phyloP scores from a whole-genome alignment of 768 basidiomycete genomes.

The Suillus lakei region DNA sequence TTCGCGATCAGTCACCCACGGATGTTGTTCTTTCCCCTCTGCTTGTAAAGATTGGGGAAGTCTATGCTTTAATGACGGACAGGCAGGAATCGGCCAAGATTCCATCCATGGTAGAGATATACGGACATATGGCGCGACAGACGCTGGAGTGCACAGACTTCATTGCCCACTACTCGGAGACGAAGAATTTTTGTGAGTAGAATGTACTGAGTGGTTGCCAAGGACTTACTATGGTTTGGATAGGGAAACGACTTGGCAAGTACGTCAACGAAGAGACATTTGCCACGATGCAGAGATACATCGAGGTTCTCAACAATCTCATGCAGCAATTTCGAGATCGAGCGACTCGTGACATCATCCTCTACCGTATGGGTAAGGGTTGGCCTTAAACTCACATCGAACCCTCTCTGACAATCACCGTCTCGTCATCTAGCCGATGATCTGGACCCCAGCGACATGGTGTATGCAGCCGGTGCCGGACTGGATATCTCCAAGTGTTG shows the following conservation, averaged over 20 bases:
- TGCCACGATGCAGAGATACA: background rate
- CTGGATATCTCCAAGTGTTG: constrained; percentile 11
- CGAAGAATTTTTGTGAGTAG: constrained; percentile 25
- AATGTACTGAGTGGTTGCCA: background rate
- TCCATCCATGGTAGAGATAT: background rate
- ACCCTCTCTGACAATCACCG: background rate
- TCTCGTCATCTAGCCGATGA: background rate
- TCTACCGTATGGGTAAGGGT: background rate
- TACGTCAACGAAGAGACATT: background rate
- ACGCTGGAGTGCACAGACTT: constrained; percentile 32
- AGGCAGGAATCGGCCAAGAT: background rate
- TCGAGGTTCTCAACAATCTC: background rate
- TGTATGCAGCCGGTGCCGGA: background rate
- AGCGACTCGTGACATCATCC: background rate
- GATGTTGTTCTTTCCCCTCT: background rate
- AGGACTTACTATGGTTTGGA: background rate
- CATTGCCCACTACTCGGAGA: constrained; percentile 30
- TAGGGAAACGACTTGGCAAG: constrained; percentile 8
- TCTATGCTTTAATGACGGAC: constrained; percentile 3
- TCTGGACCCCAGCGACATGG: background rate
- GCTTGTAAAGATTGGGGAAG: background rate
- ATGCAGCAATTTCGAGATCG: constrained; percentile 4
- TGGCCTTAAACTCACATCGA: background rate
- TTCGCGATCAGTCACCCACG: too few species aligned
- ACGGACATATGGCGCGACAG: constrained; percentile 13